Base-by-base conservation (phyloP, 441 rosid species). In the Populus trichocarpa region DNA sequence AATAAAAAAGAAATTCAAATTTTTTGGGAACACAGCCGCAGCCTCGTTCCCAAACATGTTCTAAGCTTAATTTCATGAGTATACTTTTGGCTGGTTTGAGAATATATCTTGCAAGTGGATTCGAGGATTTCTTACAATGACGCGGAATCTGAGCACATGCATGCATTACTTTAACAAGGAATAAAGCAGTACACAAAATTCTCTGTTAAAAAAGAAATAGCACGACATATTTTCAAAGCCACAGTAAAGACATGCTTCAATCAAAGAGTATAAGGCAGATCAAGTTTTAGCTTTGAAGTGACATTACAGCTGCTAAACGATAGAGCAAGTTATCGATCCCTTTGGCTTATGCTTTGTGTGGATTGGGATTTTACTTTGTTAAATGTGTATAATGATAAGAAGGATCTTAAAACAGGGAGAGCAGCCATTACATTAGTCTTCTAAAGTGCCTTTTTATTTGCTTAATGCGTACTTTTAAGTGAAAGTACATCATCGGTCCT, bases 101-200 rank as follows among this genome's bases (percentile, higher is more conserved):
- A 68, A 40, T 40, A 40, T 40, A 40, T 73, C 72, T 3, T 50
- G 28, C 32, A 67, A 66, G 76, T 42, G 80, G 61, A 42, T 40
- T 66, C 40, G 64, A 26, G 38, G 35, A 36, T 32, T 71, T 18
- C 40, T 72, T 75, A 61, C 61, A 53, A 67, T 35, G 73, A 23
- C 69, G 33, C 23, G 72, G 86, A 77, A 84, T 76, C 83, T 75
- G 36, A 74, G 73, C 83, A 81, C 86, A 81, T 81, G 84, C 30
- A 30, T 4, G 84, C 30, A 30, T 4, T 46, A 3, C 57, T 11
- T 46, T 13, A 14, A 46, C 18, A 13, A 14, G 57, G 18, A 46
- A 3, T 14, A 46, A 33, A 33, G 35, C 35, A 33, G 35, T 1
- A 6, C 35, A 33, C 35, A 33, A 1, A 33, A 33, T 33, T 33